A percentile compares a stretch with the other conserved stretches of the same genome.
Evolutionary conservation across 1,284 basidiomycete genomes (phyloP).

Genomic region (Polyporus tsugae): DNA sequence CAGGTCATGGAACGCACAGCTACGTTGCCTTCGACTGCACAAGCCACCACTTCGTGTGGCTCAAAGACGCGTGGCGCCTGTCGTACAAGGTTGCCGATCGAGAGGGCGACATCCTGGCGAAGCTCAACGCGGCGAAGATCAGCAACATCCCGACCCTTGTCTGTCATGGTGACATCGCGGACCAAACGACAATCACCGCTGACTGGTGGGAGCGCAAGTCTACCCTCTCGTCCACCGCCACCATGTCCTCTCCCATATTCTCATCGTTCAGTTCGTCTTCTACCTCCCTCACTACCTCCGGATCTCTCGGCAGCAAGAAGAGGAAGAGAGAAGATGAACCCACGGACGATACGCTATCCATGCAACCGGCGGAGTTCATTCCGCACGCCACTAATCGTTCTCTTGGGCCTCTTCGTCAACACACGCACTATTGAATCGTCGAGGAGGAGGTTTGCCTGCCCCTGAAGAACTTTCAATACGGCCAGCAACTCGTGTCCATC

Average conservation of each 20-base stretch:
- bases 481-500: slow-evolving; percentile 11
- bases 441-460: slow-evolving; percentile 20
- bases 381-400: neutral
- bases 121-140: slow-evolving; percentile 1
- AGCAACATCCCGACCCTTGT: neutral
- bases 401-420: neutral
- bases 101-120: slow-evolving; percentile 10
- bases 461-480: slow-evolving; percentile 11
- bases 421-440: slow-evolving; percentile 25
- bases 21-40: slow-evolving; percentile 14
- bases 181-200: slow-evolving; percentile 7
- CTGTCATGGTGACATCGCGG: slow-evolving; percentile 11
- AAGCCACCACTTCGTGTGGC: slow-evolving; percentile 2
- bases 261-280: neutral
- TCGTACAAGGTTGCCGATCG: neutral
- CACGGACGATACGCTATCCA: neutral
- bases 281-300: neutral
- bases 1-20: slow-evolving; percentile 15
- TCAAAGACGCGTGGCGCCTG: slow-evolving; percentile 19
- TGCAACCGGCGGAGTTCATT: neutral
- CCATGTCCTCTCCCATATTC: neutral
- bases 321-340: neutral
- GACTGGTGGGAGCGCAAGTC: slow-evolving; percentile 1
- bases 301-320: neutral
- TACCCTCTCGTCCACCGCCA: no score